Evolutionary conservation across 495 filamentous ascomycete genomes (phyloP).

Genomic region (Aspergillus sclerotiicarbonarius): DNA sequence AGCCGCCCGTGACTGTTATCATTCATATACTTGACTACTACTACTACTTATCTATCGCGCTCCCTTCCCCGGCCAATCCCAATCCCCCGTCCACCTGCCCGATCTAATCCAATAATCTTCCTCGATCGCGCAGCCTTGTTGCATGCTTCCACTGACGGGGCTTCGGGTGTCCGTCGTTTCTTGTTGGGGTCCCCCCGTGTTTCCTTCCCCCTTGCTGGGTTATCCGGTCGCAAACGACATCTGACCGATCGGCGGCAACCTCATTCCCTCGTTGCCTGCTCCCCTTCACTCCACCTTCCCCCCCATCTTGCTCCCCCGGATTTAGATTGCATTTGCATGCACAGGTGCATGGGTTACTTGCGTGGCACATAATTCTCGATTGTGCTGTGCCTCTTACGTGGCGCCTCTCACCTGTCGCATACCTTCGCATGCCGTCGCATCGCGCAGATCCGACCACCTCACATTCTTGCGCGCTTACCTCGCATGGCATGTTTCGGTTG

Average conservation of each 20-base stretch:
- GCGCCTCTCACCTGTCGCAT: conserved; percentile 23
- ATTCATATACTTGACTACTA: neutral
- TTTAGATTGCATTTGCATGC: conserved; percentile 23
- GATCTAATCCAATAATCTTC: conserved; percentile 6
- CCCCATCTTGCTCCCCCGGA: conserved; percentile 10
- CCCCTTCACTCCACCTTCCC: conserved; percentile 13
- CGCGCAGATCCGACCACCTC: neutral
- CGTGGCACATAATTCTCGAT: conserved; percentile 10
- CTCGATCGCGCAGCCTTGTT: neutral
- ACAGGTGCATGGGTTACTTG: conserved; percentile 17
- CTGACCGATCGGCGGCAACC: conserved; percentile 18
- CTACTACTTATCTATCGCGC: neutral
- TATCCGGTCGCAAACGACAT: conserved; percentile 22
- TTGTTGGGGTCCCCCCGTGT: conserved; percentile 13
- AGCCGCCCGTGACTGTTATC: neutral
- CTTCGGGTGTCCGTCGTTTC: conserved; percentile 9
- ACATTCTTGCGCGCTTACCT: conserved; percentile 23
- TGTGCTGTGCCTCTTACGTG: neutral
- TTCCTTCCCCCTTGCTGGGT: conserved; percentile 21
- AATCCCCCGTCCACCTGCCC: neutral
- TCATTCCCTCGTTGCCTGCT: conserved; percentile 12
- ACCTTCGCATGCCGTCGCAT: conserved; percentile 8
- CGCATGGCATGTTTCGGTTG: conserved; percentile 60
- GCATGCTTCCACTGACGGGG: conserved; percentile 7
- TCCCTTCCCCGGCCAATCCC: neutral